Percentiles rank a stretch among this genome's conserved stretches.
phyloP scores from a whole-genome alignment of 768 basidiomycete genomes.

The Glaciozyma martinii region DNA sequence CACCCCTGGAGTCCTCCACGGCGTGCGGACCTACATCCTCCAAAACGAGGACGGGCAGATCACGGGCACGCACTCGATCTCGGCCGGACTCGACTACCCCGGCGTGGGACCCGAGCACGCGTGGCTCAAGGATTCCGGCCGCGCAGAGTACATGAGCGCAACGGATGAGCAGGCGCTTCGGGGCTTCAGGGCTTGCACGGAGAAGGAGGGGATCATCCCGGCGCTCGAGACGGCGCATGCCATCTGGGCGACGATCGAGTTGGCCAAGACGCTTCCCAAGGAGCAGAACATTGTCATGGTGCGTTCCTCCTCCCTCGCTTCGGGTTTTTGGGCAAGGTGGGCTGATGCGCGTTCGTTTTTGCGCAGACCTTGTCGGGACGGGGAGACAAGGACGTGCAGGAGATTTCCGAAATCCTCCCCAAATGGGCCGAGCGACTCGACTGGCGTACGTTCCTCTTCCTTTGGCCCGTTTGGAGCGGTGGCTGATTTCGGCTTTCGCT shows the following conservation, averaged over 20 bases:
- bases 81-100: conserved; percentile 90
- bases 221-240: conserved; percentile 94
- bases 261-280: conserved; percentile 74
- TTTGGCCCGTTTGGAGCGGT: not conserved
- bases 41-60: conserved; percentile 86
- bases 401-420: conserved; percentile 79
- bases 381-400: conserved; percentile 93
- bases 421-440: conserved; percentile 90
- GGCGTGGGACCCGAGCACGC: conserved; percentile 98
- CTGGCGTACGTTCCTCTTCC: conserved; percentile 51
- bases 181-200: conserved; percentile 83
- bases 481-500: not conserved
- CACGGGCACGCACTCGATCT: conserved; percentile 92
- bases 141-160: conserved; percentile 86
- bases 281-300: conserved; percentile 85
- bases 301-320: conserved; percentile 40
- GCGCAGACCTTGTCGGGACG: conserved; percentile 80
- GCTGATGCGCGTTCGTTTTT: not conserved
- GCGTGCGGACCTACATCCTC: conserved; percentile 88
- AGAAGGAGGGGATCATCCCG: conserved; percentile 94
- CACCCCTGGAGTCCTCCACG: conserved; percentile 87
- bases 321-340: not conserved
- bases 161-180: conserved; percentile 89
- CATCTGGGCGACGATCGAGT: conserved; percentile 78
- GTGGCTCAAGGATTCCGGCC: conserved; percentile 86